Evolutionary conservation across 306 rosid species (phyloP).

Genomic region (Sophora flavescens): DNA sequence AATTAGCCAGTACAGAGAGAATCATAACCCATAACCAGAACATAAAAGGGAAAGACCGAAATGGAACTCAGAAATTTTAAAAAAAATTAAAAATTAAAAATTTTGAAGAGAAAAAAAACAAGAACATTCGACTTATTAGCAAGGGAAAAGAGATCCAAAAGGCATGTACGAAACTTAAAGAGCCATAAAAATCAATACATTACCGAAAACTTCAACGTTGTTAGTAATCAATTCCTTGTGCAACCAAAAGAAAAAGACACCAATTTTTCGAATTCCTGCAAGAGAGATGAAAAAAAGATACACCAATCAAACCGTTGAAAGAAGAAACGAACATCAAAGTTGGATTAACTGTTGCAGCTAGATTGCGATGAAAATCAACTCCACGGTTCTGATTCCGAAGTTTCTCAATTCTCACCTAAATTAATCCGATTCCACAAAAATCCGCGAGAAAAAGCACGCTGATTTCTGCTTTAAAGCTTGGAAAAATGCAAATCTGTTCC

Average conservation of each 20-base stretch:
- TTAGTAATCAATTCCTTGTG: slow-evolving; percentile 8
- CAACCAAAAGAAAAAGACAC: slow-evolving; percentile 5
- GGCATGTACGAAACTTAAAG: not conserved
- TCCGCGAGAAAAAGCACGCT: slow-evolving; percentile 30
- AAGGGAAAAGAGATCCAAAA: slow-evolving; percentile 39
- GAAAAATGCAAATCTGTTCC: slow-evolving; percentile 54
- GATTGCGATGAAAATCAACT: slow-evolving; percentile 26
- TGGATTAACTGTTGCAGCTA: slow-evolving; percentile 23
- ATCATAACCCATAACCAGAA: not conserved
- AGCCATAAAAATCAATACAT: slow-evolving; percentile 41
- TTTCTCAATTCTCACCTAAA: slow-evolving; percentile 75
- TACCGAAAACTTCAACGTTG: slow-evolving; percentile 43
- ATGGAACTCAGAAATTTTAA: not conserved
- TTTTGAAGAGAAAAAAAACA: not conserved
- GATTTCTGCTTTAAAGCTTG: slow-evolving; percentile 42
- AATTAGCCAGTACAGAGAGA: not conserved
- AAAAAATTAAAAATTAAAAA: not conserved
- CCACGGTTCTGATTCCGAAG: slow-evolving; percentile 45
- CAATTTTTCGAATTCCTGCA: slow-evolving; percentile 29
- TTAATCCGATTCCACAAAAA: slow-evolving; percentile 50
- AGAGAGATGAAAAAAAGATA: slow-evolving; percentile 36
- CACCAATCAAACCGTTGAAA: slow-evolving; percentile 32
- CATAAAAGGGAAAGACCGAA: too few relatives aligned
- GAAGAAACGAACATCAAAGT: slow-evolving; percentile 22
- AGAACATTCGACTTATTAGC: slow-evolving; percentile 4